These are phyloP conservation scores for Exobasidium rhododendri DNA, from an alignment of 1,284 basidiomycete species.

Conservation along the genomic window DNA sequence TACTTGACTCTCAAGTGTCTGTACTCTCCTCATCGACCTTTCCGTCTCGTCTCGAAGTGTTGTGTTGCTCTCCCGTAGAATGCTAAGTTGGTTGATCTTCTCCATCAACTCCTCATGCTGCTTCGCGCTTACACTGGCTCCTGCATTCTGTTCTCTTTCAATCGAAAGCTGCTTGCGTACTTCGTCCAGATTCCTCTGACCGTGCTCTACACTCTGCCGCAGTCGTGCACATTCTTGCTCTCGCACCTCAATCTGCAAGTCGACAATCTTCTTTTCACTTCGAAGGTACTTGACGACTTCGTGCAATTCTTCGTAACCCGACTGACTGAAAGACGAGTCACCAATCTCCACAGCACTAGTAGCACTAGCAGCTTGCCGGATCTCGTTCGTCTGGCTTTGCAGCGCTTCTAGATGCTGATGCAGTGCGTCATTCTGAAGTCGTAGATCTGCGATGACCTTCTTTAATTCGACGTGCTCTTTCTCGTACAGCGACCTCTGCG, in stretches of 20 bases:
- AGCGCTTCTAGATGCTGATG: slow-evolving; percentile 83
- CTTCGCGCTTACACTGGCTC: slow-evolving; percentile 63
- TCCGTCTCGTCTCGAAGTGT: slow-evolving; percentile 76
- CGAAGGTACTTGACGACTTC: slow-evolving; percentile 77
- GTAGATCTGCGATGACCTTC: slow-evolving; percentile 4
- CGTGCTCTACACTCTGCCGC: slow-evolving; percentile 71
- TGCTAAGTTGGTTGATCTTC: slow-evolving; percentile 79
- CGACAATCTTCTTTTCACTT: slow-evolving; percentile 85
- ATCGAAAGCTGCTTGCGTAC: slow-evolving; percentile 58
- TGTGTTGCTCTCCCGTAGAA: slow-evolving; percentile 81
- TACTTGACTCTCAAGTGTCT: slow-evolving; percentile 61
- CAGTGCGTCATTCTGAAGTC: slow-evolving; percentile 63
- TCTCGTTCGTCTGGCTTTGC: slow-evolving; percentile 72
- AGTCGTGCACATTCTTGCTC: slow-evolving; percentile 77
- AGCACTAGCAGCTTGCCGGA: slow-evolving; percentile 60
- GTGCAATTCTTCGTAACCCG: slow-evolving; percentile 59
- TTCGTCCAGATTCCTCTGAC: slow-evolving; percentile 69
- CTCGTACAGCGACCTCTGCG: slow-evolving; percentile 71
- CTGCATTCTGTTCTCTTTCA: slow-evolving; percentile 27
- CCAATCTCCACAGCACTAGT: slow-evolving; percentile 59
- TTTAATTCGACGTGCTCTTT: slow-evolving; percentile 73
- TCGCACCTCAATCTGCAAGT: slow-evolving; percentile 77
- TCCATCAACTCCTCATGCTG: slow-evolving; percentile 82
- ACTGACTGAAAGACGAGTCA: slow-evolving; percentile 42
- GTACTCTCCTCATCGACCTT: slow-evolving; percentile 57